phyloP scores from a whole-genome alignment of 257 asterid genomes.

The Anisodus acutangulus region DNA sequence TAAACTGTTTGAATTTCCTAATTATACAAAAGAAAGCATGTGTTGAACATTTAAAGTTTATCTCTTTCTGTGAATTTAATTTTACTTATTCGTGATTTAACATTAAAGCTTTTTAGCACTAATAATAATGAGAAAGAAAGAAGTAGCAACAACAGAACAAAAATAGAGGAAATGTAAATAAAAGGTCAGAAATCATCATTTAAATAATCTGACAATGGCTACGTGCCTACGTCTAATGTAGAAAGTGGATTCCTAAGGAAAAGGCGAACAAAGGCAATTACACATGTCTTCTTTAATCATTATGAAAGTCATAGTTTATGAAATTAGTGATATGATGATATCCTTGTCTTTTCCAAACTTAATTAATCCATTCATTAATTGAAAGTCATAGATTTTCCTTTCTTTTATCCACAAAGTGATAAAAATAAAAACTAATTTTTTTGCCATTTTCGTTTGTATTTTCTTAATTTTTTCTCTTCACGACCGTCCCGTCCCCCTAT shows the following conservation, averaged over 20 bases:
- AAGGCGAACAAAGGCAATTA: background rate
- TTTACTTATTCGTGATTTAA: background rate
- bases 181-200: background rate
- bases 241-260: background rate
- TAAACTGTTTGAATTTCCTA: too few species aligned
- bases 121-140: background rate
- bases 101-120: background rate
- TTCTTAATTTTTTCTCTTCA: too few species aligned
- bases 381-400: too few species aligned
- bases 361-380: too few species aligned
- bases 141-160: too few species aligned
- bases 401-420: too few species aligned
- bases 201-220: background rate
- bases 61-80: background rate
- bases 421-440: too few species aligned
- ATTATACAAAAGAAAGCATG: background rate
- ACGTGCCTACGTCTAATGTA: constrained; percentile 4
- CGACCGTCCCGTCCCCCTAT: too few species aligned
- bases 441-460: too few species aligned
- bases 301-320: background rate
- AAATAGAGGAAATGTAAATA: background rate
- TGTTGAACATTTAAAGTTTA: background rate
- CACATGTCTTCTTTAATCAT: background rate
- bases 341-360: too few species aligned
- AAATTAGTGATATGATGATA: too few species aligned